phyloP scores from a whole-genome alignment of 2,329 filamentous ascomycete genomes.

The Pseudogymnoascus sp. region DNA sequence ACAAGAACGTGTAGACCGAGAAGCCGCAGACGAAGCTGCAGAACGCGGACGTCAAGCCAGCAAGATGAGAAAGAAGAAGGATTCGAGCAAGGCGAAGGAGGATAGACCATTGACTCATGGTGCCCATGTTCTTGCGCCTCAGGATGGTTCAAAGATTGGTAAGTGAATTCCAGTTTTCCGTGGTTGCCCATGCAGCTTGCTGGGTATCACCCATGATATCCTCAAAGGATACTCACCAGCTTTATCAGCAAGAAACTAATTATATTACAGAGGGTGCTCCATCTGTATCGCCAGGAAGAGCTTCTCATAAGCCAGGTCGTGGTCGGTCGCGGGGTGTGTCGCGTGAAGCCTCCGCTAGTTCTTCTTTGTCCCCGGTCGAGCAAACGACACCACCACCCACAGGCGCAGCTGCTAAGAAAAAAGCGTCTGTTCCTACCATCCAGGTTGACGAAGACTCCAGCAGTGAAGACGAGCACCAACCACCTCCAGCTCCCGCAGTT shows the following conservation, averaged over 20 bases:
- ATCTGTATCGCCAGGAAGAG: neutral
- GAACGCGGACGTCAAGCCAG: conserved; percentile 43
- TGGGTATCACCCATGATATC: neutral
- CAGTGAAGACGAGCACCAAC: conserved; percentile 46
- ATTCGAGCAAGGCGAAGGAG: conserved; percentile 53
- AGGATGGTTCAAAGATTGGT: conserved; percentile 59
- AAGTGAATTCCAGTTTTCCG: conserved; percentile 23
- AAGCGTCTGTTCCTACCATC: conserved; percentile 50
- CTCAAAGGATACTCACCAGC: neutral
- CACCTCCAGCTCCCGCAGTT: conserved; percentile 52
- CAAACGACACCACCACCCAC: conserved; percentile 39
- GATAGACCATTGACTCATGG: conserved; percentile 54
- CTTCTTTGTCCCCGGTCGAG: conserved; percentile 50
- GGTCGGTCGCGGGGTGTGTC: conserved; percentile 24
- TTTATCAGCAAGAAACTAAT: neutral
- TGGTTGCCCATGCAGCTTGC: neutral
- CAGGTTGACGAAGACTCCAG: conserved; percentile 35
- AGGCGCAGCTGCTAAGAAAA: conserved; percentile 53
- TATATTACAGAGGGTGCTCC: neutral
- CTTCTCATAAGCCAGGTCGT: conserved; percentile 1
- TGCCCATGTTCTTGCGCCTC: conserved; percentile 55
- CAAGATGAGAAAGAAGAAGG: conserved; percentile 78
- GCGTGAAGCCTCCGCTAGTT: conserved; percentile 48
- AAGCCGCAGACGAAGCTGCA: conserved; percentile 41
- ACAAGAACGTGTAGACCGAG: conserved; percentile 39